Base-by-base conservation (phyloP, 1,139 yeast species). In the Ogataea hybrid region DNA sequence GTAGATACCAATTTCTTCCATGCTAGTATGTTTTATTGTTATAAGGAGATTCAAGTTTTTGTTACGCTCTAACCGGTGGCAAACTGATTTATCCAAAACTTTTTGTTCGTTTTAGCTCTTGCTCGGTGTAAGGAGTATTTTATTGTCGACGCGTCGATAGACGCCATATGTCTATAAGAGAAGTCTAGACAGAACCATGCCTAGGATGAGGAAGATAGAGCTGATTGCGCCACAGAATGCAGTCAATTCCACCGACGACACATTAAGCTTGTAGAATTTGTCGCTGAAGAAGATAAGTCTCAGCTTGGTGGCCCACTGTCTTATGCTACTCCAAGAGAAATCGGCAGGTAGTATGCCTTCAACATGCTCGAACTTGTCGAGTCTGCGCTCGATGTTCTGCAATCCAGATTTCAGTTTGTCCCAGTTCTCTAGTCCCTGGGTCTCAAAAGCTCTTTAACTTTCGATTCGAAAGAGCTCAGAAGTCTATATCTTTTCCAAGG, bases 401-500 rank as follows among this genome's bases (percentile, higher is more conserved):
- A 56, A 48, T 18, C 51, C 51, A 5, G 35, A 30, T 18, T 41
- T 51, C 25, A 54, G 34, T 15, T 44, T 44, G 25, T 50, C 50
- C 35, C 36, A 38, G 7, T 25, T 28, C 5, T 32, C 37, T 17
- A 28, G 14, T 3, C 30, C 41, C 6, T 32, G 32, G 12, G n/a
- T 22, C 37, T 32, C 38, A 27, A 84, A 61, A 81, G 77, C 20
- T 65, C 67, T 50, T 73, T 79, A 6, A 89, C 94, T 59, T 84
- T 86, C 17, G 73, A 81, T 56, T 90, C 97, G 65, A 92, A 92
- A 0, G 92, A 79, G 5, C 78, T 79, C 14, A 90, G 95, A 50
- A 92, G 67, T 43, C 92, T 69, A 43, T 77, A 70, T 49, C 98
- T 70, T 59, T 90, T 92, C 94, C 96, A 88, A 0, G 99, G 98